A percentile compares a stretch with the other conserved stretches of the same genome.
Conservation (phyloP, 1,284 basidiomycete species). For the Fomitopsis palustris region DNA sequence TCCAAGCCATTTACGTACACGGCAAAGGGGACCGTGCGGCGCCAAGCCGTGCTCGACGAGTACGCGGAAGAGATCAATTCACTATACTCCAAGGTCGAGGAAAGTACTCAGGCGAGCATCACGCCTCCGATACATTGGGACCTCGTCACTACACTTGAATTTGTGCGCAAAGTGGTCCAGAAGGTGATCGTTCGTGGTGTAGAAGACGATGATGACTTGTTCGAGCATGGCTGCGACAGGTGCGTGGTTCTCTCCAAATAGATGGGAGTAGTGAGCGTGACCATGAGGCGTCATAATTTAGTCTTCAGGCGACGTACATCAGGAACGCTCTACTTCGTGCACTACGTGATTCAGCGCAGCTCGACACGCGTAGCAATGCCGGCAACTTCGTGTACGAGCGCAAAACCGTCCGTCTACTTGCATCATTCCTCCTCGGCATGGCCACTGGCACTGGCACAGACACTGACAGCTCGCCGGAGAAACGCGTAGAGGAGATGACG, state of each 20-base stretch:
- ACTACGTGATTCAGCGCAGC: slow-evolving; percentile 23
- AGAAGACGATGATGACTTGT: slow-evolving; percentile 37
- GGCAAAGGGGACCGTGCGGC: slow-evolving; percentile 27
- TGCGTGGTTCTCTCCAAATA: slow-evolving; percentile 7
- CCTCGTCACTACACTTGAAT: slow-evolving; percentile 14
- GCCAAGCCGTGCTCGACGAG: slow-evolving; percentile 21
- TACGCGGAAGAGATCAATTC: slow-evolving; percentile 30
- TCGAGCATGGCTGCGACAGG: slow-evolving; percentile 43
- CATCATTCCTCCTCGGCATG: slow-evolving; percentile 18
- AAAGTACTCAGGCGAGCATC: slow-evolving; percentile 20
- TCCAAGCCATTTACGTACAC: slow-evolving; percentile 29
- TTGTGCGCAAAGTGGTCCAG: slow-evolving; percentile 27
- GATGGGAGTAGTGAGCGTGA: neutral
- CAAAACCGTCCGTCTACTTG: slow-evolving; percentile 28
- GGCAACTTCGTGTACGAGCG: slow-evolving; percentile 33
- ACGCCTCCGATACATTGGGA: slow-evolving; percentile 28
- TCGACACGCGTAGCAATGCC: slow-evolving; percentile 20
- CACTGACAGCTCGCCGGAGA: slow-evolving; percentile 2
- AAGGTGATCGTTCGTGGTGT: slow-evolving; percentile 24
- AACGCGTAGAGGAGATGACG: slow-evolving; percentile 22
- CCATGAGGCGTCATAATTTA: slow-evolving; percentile 6
- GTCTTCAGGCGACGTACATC: slow-evolving; percentile 39
- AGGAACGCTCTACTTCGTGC: slow-evolving; percentile 35
- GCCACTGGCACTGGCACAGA: slow-evolving; percentile 5
- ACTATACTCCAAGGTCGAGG: slow-evolving; percentile 21